Evolutionary conservation across 1,284 basidiomycete species (phyloP).

Genomic region (Malassezia obtusa): DNA sequence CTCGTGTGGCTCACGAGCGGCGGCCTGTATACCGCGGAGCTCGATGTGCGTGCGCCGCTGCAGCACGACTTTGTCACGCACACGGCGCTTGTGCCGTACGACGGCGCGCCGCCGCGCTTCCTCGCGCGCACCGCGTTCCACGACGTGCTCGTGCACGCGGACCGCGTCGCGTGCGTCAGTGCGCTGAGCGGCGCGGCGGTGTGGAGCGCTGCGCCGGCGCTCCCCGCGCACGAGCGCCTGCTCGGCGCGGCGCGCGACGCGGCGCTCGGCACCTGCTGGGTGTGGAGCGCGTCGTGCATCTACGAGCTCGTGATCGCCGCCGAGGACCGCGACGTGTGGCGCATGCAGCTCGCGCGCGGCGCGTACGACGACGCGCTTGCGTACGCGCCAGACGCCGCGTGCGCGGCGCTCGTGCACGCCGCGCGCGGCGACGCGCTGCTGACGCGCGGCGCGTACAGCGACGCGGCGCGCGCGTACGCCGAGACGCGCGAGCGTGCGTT

Average conservation of each 20-base stretch:
- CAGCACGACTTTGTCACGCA: constrained; percentile 62
- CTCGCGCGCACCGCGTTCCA: constrained; percentile 67
- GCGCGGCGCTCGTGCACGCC: constrained; percentile 72
- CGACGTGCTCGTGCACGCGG: constrained; percentile 72
- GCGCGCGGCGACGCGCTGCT: constrained; percentile 80
- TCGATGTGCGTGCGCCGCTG: constrained; percentile 47
- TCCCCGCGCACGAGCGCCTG: constrained; percentile 32
- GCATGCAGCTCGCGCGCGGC: constrained; percentile 69
- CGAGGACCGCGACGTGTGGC: constrained; percentile 91
- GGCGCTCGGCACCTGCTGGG: constrained; percentile 82
- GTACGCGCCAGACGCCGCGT: constrained; percentile 71
- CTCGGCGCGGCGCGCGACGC: constrained; percentile 56
- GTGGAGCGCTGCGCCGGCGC: constrained; percentile 61
- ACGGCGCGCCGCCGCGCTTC: constrained; percentile 9
- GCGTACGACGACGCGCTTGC: constrained; percentile 68
- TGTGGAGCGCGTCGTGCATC: constrained; percentile 78
- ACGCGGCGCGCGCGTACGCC: constrained; percentile 82
- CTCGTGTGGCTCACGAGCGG: constrained; percentile 29
- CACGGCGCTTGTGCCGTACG: constrained; percentile 51
- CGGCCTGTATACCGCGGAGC: constrained; percentile 35
- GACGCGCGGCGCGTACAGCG: constrained; percentile 69
- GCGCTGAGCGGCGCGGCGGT: constrained; percentile 70
- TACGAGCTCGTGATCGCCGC: constrained; percentile 78
- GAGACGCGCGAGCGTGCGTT: constrained; percentile 60
- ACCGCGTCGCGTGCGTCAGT: constrained; percentile 68